Evolutionary conservation across 2,329 filamentous ascomycete species (phyloP), one percentile per base, ranked within the genome.

Genomic region (Fusarium metavorans): DNA sequence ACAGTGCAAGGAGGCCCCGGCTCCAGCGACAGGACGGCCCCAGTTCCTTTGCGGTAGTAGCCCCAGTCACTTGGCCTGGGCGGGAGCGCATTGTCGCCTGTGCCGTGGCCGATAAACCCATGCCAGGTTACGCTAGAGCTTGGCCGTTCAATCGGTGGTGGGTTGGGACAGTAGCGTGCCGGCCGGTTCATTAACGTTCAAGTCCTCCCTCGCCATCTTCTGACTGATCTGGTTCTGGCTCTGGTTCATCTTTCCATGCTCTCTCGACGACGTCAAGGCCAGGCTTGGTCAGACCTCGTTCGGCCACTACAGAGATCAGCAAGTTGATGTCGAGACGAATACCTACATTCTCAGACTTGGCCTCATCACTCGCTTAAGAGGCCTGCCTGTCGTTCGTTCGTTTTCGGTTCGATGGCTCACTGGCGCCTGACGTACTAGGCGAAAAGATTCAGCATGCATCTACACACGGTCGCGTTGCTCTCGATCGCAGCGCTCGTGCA

Each of bases 381-480:
- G 68, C 71, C 71, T 60, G 25, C 32, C 62, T 34, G 48, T 50
- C 45, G 14, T 25, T 52, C 18, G 48, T 52, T 52, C 45, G 27
- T 52, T 35, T 67, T 50, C 34, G n/a, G 64, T 32, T 65, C 59
- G 54, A 70, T 72, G 74, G 59, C 59, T 59, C 54, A 35, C 27
- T 25, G 62, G 62, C 63, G 56, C 71, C 39, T 25, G 27, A 52
- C 27, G 48, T 52, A 18, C 41, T 25, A 56, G 60, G 48, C 41
- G 62, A 43, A 64, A 48, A 56, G 34, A 59, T 67, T 57, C 67
- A 75, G 70, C 62, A 79, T 79, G 76, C 69, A 57, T 64, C 50
- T 54, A 66, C 77, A 73, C 61, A 48, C 35, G 23, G 62, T 67
- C 57, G 73, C 59, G 62, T 70, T 78, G 56, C 64, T 79, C 66